phyloP scores from a whole-genome alignment of 2,329 filamentous ascomycete species.

The Penicillium digitatum region DNA sequence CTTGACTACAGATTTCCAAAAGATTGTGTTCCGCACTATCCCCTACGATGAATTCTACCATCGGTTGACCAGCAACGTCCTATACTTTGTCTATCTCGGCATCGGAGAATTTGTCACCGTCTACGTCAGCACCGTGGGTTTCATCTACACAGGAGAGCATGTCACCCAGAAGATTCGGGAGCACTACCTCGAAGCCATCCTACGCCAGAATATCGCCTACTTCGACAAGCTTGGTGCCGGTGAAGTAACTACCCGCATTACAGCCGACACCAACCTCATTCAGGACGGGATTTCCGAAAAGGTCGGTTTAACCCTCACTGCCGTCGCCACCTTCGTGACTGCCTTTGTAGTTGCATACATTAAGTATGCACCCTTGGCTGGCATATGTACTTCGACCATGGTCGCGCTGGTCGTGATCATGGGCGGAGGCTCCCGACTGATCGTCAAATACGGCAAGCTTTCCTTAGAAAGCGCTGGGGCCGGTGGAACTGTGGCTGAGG shows the following conservation, averaged over 20 bases:
- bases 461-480: slow-evolving; percentile 75
- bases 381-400: slow-evolving; percentile 80
- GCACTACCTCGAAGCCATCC: slow-evolving; percentile 76
- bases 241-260: slow-evolving; percentile 91
- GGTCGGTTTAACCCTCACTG: slow-evolving; percentile 70
- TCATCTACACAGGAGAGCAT: slow-evolving; percentile 82
- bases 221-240: slow-evolving; percentile 91
- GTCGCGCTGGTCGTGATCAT: slow-evolving; percentile 74
- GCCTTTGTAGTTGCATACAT: slow-evolving; percentile 88
- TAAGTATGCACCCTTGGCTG: slow-evolving; percentile 86
- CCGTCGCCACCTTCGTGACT: slow-evolving; percentile 76
- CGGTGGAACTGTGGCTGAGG: slow-evolving; percentile 85
- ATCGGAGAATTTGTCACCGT: slow-evolving; percentile 74
- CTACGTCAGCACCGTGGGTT: slow-evolving; percentile 79
- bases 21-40: slow-evolving; percentile 53
- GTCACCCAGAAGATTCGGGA: slow-evolving; percentile 74
- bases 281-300: slow-evolving; percentile 94
- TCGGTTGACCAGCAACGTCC: slow-evolving; percentile 60
- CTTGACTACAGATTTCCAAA: slow-evolving; percentile 67
- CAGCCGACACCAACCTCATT: slow-evolving; percentile 86
- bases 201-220: slow-evolving; percentile 85
- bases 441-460: slow-evolving; percentile 75
- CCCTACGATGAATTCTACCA: slow-evolving; percentile 55
- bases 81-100: slow-evolving; percentile 83
- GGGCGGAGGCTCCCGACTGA: slow-evolving; percentile 67